Base-by-base conservation (phyloP, 495 filamentous ascomycete species). In the Trichoderma erinaceum region DNA sequence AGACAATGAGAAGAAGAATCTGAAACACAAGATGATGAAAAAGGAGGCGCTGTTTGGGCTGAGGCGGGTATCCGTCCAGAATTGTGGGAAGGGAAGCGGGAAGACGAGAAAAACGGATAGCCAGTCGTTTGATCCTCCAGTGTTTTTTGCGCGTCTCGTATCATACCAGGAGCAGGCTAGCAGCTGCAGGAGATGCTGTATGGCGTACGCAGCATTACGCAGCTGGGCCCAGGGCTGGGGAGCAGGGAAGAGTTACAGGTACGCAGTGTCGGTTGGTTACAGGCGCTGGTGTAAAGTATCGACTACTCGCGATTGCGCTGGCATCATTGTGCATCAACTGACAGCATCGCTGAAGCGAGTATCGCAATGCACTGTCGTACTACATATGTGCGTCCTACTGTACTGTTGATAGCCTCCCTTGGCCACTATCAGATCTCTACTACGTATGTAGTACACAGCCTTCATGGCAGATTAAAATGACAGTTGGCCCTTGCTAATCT, bases 131-230 rank as follows among this genome's bases (percentile, higher is more conserved):
- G n/a, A 27, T 61, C 25, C 25, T 61, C 12, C 25, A 32, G 56
- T 23, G 27, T 5, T 21, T 1, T 29, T 29, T 29, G 25, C 11
- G 5, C 18, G 44, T 48, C 56, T 32, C 23, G 56, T 32, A 61
- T 61, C 7, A 4, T 23, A 21, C 21, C 21, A 56, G n/a, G 16
- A 61, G 56, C 25, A 21, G 56, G 56, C n/a, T 32, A 61, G 56
- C 56, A 32, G 56, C 56, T 61, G 56, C 56, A 61, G 56, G 25
- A 5, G 12, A 61, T 61, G 16, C 25, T 1, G 56, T 13, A 29
- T 18, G 50, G 50, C 50, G 50, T 23, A 56, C 50, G 50, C 50
- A 29, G 56, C 56, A 61, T 61, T 61, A 61, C 56, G 56, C 56
- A 61, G 56, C 56, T 32, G 25, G 16, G 56, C 12, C 8, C 25